phyloP scores from a whole-genome alignment of 2,329 filamentous ascomycete species.

The Xylariaceae sp. region DNA sequence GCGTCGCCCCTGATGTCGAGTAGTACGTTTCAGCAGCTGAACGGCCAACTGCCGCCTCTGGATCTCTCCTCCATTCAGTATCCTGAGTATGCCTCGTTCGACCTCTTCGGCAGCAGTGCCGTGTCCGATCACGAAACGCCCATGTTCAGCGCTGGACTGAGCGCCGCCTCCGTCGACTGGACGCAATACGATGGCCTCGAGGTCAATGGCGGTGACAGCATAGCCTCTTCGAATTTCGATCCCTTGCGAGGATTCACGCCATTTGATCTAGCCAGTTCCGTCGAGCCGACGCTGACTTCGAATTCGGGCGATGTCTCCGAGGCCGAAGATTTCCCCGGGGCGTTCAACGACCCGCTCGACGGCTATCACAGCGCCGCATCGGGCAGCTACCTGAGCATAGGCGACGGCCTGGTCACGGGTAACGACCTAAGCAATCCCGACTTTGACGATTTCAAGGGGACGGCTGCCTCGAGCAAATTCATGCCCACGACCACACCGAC shows the following conservation, averaged over 20 bases:
- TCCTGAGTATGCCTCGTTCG: constrained; percentile 45
- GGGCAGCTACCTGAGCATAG: constrained; percentile 43
- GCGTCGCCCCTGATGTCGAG: constrained; percentile 52
- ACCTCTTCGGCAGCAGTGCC: constrained; percentile 42
- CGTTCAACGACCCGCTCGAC: constrained; percentile 42
- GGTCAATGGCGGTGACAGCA: constrained; percentile 32
- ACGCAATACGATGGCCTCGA: constrained; percentile 48
- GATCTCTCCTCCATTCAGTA: constrained; percentile 54
- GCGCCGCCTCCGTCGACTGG: constrained; percentile 51
- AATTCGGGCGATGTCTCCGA: constrained; percentile 64
- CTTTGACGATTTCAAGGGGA: constrained; percentile 50
- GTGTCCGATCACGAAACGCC: constrained; percentile 49
- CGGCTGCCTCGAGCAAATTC: constrained; percentile 43
- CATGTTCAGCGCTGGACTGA: constrained; percentile 57
- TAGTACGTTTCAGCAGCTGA: constrained; percentile 46
- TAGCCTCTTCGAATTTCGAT: constrained; percentile 32
- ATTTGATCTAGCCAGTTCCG: constrained; percentile 42
- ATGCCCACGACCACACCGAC: constrained; percentile 36
- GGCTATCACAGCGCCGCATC: constrained; percentile 45
- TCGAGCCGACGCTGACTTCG: constrained; percentile 50
- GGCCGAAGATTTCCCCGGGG: constrained; percentile 51
- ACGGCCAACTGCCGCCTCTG: constrained; percentile 49
- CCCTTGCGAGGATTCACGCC: constrained; percentile 38
- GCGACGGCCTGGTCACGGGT: constrained; percentile 41
- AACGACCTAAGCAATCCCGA: constrained; percentile 47